phyloP scores from a whole-genome alignment of 2,329 filamentous ascomycete genomes.

The Pseudogymnoascus sp. region DNA sequence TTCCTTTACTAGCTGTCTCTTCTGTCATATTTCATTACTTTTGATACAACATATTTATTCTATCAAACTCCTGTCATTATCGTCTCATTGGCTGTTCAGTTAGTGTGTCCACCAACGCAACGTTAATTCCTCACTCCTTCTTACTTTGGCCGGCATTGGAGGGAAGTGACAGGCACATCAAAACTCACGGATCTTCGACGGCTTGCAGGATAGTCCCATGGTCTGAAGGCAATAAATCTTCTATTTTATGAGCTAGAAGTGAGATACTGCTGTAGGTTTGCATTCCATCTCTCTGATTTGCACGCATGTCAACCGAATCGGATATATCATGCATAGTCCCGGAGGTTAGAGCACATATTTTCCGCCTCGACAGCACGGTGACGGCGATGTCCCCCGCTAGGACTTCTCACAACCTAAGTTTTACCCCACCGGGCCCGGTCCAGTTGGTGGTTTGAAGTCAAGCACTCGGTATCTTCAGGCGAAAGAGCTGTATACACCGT shows the following conservation, averaged over 20 bases:
- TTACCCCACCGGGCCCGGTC: not conserved
- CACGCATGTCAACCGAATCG: not conserved
- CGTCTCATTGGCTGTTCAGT: not conserved
- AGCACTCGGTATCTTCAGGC: not conserved
- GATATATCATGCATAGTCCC: not conserved
- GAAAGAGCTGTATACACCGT: not conserved
- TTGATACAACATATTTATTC: not conserved
- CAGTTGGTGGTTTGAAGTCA: not conserved
- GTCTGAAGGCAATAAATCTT: not conserved
- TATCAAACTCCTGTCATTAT: not conserved
- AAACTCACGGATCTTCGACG: not conserved
- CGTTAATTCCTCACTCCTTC: not conserved
- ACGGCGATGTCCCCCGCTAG: not conserved
- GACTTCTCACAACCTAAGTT: conserved; percentile 4
- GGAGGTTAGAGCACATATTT: not conserved
- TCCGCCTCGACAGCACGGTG: not conserved
- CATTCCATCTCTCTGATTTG: not conserved
- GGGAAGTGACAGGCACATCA: not conserved
- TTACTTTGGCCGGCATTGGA: not conserved
- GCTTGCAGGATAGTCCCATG: not conserved
- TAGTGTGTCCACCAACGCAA: not conserved
- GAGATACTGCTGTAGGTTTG: not conserved
- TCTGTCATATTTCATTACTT: conserved; percentile 7
- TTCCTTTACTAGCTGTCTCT: conserved; percentile 1
- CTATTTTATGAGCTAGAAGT: not conserved